A percentile compares a stretch with the other conserved stretches of the same genome.
phyloP scores from a whole-genome alignment of 2,329 filamentous ascomycete species.

The Scedosporium boydii region DNA sequence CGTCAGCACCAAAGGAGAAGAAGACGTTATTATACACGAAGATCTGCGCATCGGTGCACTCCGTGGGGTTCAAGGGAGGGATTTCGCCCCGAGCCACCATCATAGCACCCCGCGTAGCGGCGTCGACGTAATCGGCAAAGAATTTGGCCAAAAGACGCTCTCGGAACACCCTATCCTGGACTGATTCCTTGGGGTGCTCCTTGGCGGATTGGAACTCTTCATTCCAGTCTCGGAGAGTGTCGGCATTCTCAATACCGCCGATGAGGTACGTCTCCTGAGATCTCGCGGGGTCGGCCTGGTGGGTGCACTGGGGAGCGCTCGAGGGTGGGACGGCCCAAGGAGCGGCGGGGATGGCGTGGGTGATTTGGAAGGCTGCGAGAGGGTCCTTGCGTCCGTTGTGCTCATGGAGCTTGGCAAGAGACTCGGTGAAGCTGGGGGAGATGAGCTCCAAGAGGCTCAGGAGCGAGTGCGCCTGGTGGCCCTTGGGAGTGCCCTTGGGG shows the following conservation, averaged over 20 bases:
- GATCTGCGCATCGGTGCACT: slow-evolving; percentile 87
- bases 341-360: slow-evolving; percentile 83
- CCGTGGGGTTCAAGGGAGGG: slow-evolving; percentile 87
- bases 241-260: slow-evolving; percentile 82
- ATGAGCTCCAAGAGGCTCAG: slow-evolving; percentile 68
- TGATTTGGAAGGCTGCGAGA: slow-evolving; percentile 87
- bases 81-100: slow-evolving; percentile 90
- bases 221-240: slow-evolving; percentile 95
- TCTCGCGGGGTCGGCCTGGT: slow-evolving; percentile 75
- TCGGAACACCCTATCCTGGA: slow-evolving; percentile 92
- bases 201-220: slow-evolving; percentile 97
- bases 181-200: slow-evolving; percentile 84
- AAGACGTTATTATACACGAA: slow-evolving; percentile 99
- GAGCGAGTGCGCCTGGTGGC: slow-evolving; percentile 72
- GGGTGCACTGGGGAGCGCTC: slow-evolving; percentile 53
- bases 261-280: slow-evolving; percentile 90
- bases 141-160: slow-evolving; percentile 91
- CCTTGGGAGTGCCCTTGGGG: slow-evolving; percentile 70
- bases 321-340: slow-evolving; percentile 80
- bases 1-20: slow-evolving; percentile 96
- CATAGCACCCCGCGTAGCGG: slow-evolving; percentile 82
- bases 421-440: slow-evolving; percentile 70
- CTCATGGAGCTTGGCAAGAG: slow-evolving; percentile 73
- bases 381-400: slow-evolving; percentile 80
- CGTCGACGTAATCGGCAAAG: slow-evolving; percentile 96